A percentile compares a stretch with the other conserved stretches of the same genome.
phyloP scores from a whole-genome alignment of 2,329 filamentous ascomycete genomes.

The Rhynchosporium agropyri region DNA sequence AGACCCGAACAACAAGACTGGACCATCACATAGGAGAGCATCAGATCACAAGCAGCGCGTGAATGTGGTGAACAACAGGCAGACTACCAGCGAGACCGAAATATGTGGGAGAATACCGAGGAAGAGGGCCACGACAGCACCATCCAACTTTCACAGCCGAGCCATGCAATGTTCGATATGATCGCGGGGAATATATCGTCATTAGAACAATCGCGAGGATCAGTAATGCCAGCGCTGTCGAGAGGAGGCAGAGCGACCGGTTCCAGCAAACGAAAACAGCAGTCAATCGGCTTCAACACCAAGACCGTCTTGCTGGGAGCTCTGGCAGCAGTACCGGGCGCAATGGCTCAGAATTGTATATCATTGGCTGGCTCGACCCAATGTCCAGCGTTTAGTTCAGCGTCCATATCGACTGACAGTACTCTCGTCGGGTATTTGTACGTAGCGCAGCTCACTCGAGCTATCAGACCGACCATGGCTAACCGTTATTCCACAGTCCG shows the following conservation, averaged over 20 bases:
- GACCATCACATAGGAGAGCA: not conserved
- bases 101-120: slow-evolving; percentile 35
- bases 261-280: slow-evolving; percentile 31
- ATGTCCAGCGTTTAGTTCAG: slow-evolving; percentile 72
- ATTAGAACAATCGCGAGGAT: slow-evolving; percentile 2
- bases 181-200: not conserved
- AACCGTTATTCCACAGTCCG: slow-evolving; percentile 56
- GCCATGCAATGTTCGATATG: slow-evolving; percentile 27
- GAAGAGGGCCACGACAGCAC: slow-evolving; percentile 26
- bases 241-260: slow-evolving; percentile 20
- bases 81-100: slow-evolving; percentile 29
- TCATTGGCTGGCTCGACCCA: slow-evolving; percentile 69
- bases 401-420: slow-evolving; percentile 69
- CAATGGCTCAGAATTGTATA: slow-evolving; percentile 53
- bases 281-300: slow-evolving; percentile 31
- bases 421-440: slow-evolving; percentile 66
- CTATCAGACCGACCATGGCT: slow-evolving; percentile 21
- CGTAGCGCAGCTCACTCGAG: slow-evolving; percentile 41
- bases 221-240: slow-evolving; percentile 22
- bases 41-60: slow-evolving; percentile 27
- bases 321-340: slow-evolving; percentile 37
- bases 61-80: slow-evolving; percentile 26
- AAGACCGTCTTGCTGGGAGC: slow-evolving; percentile 38
- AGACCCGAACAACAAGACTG: slow-evolving; percentile 24
- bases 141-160: slow-evolving; percentile 22